Percentiles rank a stretch among this genome's conserved stretches.
Conservation (phyloP, 2,329 filamentous ascomycete species). For the Elsinoe australis region DNA sequence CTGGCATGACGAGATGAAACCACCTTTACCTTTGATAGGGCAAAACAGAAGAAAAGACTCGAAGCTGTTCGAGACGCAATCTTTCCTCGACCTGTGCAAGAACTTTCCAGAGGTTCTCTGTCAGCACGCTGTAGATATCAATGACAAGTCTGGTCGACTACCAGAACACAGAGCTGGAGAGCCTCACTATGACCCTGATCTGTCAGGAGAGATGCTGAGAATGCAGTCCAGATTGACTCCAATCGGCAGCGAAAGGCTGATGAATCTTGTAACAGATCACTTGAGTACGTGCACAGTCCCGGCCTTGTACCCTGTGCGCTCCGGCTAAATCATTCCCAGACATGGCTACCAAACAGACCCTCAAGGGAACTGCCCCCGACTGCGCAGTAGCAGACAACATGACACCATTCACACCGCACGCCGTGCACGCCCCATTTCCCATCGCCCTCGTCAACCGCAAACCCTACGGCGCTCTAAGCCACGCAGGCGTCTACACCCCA, state of each 20-base stretch:
- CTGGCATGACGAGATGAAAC: constrained; percentile 58
- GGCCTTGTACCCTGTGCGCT: not conserved
- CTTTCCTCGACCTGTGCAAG: constrained; percentile 25
- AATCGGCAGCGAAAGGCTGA: constrained; percentile 37
- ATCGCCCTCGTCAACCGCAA: constrained; percentile 65
- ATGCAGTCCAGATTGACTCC: constrained; percentile 52
- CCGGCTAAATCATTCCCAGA: too few relatives aligned
- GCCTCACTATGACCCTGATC: constrained; percentile 56
- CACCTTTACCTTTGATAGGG: constrained; percentile 47
- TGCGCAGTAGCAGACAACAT: constrained; percentile 49
- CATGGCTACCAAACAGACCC: constrained; percentile 23
- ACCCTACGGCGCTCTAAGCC: constrained; percentile 58
- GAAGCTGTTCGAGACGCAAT: constrained; percentile 27
- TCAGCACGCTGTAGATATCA: constrained; percentile 10
- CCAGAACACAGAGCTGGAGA: constrained; percentile 52
- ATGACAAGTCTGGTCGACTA: constrained; percentile 28
- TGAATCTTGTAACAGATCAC: constrained; percentile 53
- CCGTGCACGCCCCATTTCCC: constrained; percentile 51
- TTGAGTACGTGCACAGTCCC: constrained; percentile 40
- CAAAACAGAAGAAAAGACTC: constrained; percentile 2
- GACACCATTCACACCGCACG: constrained; percentile 57
- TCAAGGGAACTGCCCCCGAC: constrained; percentile 44
- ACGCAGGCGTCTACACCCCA: constrained; percentile 54
- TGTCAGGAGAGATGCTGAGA: constrained; percentile 54
- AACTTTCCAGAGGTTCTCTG: not conserved